These are phyloP conservation scores for Apiotrichum gracile DNA, from an alignment of 1,284 basidiomycete species.

Conservation along the genomic window DNA sequence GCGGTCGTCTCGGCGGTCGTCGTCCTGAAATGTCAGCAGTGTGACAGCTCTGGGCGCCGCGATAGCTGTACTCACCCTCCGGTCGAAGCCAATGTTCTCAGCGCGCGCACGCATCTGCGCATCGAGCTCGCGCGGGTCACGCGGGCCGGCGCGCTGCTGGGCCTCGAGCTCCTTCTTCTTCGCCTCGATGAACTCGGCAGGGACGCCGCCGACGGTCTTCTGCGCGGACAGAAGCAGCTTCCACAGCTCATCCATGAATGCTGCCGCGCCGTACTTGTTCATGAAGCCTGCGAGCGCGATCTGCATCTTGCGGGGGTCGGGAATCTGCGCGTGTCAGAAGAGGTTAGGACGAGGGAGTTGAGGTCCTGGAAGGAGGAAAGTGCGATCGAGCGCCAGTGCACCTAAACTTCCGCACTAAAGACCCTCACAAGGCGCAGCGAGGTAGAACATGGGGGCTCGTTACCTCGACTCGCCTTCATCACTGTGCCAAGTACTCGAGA, in stretches of 20 bases:
- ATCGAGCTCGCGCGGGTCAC: constrained; percentile 5
- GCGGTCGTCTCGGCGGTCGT: constrained; percentile 3
- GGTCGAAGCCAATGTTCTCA: constrained; percentile 3
- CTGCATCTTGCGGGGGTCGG: constrained; percentile 93
- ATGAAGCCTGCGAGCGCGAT: constrained; percentile 90
- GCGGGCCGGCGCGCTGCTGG: constrained; percentile 54
- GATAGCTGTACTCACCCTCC: constrained; percentile 6
- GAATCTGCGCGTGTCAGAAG: constrained; percentile 55
- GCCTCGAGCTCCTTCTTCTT: constrained; percentile 90
- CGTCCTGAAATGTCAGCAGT: constrained; percentile 1
- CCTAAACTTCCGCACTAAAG: too few species aligned
- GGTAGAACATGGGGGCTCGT: too few species aligned
- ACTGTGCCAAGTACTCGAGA: too few species aligned
- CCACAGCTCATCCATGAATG: constrained; percentile 88
- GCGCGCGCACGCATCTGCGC: constrained; percentile 14
- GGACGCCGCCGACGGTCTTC: constrained; percentile 79
- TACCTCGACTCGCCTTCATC: too few species aligned
- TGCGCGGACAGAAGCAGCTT: constrained; percentile 84
- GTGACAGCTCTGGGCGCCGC: too few species aligned
- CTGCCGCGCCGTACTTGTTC: constrained; percentile 57
- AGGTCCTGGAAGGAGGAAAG: too few species aligned
- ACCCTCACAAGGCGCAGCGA: too few species aligned
- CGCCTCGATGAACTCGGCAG: constrained; percentile 85
- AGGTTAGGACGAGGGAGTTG: neutral
- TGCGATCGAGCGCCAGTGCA: too few species aligned